Percentiles rank a stretch among this genome's conserved stretches.
These are phyloP conservation scores for Galerina marginata DNA, from an alignment of 768 basidiomycete genomes.

Conservation along the genomic window DNA sequence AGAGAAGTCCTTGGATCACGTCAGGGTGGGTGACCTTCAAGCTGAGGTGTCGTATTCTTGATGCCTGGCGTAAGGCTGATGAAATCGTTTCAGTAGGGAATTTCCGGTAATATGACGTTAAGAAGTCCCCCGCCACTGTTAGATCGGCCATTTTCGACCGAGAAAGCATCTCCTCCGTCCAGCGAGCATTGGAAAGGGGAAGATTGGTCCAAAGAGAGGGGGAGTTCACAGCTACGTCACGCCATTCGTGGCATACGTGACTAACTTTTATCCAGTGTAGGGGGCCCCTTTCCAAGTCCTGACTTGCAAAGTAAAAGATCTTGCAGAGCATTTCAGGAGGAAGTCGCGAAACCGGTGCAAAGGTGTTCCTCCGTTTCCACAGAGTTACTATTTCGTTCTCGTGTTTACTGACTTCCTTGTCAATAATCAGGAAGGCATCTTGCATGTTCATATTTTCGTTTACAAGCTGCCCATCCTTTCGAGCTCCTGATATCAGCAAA, in stretches of 20 bases:
- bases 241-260: constrained; percentile 11
- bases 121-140: background rate
- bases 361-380: constrained; percentile 7
- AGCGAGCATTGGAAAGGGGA: background rate
- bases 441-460: background rate
- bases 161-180: constrained; percentile 5
- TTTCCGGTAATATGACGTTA: too few relatives aligned
- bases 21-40: background rate
- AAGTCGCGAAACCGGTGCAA: constrained; percentile 4
- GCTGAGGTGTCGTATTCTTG: background rate
- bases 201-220: constrained; percentile 8
- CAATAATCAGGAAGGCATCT: constrained; percentile 1
- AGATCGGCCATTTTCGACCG: constrained; percentile 14
- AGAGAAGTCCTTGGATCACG: background rate
- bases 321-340: constrained; percentile 10
- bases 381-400: background rate
- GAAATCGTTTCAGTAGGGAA: background rate
- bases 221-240: constrained; percentile 4
- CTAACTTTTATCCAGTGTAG: constrained; percentile 2
- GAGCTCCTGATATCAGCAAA: too few relatives aligned
- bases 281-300: background rate
- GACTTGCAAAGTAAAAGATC: constrained; percentile 2
- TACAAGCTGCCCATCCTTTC: background rate
- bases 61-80: background rate
- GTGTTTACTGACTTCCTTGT: constrained; percentile 4